Evolutionary conservation across 148 eudicot species (phyloP).

Genomic region (Arctostaphylos glauca): DNA sequence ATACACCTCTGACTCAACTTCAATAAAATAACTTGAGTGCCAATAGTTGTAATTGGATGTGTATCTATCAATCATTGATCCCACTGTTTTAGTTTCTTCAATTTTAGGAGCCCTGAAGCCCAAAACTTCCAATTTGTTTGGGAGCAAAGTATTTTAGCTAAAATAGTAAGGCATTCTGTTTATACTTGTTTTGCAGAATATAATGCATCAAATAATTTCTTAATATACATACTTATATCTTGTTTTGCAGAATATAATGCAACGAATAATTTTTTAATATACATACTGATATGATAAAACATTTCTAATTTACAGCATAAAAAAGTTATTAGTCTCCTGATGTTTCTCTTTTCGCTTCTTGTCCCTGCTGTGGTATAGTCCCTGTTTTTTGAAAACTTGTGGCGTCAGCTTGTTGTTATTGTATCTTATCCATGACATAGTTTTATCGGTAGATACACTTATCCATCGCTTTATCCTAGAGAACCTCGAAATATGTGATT

Average conservation of each 20-base stretch:
- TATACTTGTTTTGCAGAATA: not conserved
- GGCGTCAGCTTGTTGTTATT: not conserved
- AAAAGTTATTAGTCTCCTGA: not conserved
- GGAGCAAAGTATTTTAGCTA: not conserved
- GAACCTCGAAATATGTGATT: conserved; percentile 3
- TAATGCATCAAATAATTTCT: not conserved
- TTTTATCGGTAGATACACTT: not conserved
- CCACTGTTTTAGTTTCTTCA: not conserved
- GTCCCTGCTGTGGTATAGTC: not conserved
- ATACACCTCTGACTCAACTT: not conserved
- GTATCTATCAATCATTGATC: not conserved
- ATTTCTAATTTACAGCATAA: not conserved
- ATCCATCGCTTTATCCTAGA: not conserved
- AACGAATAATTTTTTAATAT: not conserved
- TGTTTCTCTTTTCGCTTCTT: not conserved
- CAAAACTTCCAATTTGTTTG: not conserved
- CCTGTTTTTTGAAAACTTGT: not conserved
- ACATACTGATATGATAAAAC: not conserved
- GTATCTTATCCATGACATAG: not conserved
- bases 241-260: not conserved
- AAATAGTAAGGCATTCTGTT: not conserved
- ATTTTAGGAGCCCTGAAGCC: not conserved
- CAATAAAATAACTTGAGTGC: not conserved
- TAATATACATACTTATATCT: not conserved
- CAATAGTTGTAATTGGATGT: not conserved